These are phyloP conservation scores for Poa pratensis DNA, from an alignment of 176 grass and related monocot species.

Conservation along the genomic window DNA sequence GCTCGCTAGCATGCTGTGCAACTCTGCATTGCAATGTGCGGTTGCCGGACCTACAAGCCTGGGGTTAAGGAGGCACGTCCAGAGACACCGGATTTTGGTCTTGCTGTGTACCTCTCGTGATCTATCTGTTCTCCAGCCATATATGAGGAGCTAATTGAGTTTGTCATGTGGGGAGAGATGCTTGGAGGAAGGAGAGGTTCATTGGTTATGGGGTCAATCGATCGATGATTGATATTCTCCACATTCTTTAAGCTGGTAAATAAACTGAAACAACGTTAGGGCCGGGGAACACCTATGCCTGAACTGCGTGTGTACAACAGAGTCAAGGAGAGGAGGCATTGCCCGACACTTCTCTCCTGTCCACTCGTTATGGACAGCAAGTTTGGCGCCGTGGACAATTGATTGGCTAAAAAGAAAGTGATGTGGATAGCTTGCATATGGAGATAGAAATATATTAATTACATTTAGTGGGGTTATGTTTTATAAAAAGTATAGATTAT, in stretches of 20 bases:
- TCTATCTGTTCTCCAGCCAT: constrained; percentile 4
- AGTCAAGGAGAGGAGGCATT: background rate
- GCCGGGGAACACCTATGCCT: background rate
- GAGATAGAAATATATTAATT: too few species aligned
- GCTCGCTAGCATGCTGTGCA: background rate
- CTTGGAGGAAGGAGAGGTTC: background rate
- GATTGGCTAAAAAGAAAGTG: too few species aligned
- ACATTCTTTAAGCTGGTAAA: background rate
- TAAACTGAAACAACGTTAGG: background rate
- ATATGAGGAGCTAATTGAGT: background rate
- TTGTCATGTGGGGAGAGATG: background rate
- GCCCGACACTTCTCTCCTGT: background rate
- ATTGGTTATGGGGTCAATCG: background rate
- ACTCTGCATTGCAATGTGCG: background rate
- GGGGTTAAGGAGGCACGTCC: background rate
- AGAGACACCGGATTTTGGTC: constrained; percentile 4
- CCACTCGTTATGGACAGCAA: background rate
- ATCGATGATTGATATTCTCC: constrained; percentile 2
- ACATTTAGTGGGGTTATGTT: too few species aligned
- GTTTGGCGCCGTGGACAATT: too few species aligned
- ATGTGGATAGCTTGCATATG: too few species aligned
- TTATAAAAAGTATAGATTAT: too few species aligned
- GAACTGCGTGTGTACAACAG: background rate
- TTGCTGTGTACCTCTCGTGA: background rate
- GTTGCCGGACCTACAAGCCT: background rate